phyloP scores from a whole-genome alignment of 1,284 basidiomycete species.

The Austroboletus novae-zelandiae region DNA sequence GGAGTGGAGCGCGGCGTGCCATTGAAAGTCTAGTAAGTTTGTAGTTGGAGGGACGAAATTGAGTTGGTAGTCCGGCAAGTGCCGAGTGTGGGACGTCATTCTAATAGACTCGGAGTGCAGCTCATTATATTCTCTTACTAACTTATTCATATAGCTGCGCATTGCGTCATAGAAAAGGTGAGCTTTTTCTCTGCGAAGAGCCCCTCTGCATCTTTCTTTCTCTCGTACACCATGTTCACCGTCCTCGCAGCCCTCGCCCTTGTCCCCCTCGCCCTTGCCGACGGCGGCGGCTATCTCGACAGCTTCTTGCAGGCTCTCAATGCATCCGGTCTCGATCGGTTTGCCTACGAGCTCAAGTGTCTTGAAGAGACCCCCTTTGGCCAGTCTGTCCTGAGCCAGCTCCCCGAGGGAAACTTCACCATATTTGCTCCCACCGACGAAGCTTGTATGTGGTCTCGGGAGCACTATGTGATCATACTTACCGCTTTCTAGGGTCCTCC shows the following conservation, averaged over 20 bases:
- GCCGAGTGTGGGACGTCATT: no score
- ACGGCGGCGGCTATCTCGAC: slow-evolving; percentile 25
- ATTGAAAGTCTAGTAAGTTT: slow-evolving; percentile 35
- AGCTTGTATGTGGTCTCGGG: slow-evolving; percentile 38
- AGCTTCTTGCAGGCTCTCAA: slow-evolving; percentile 36
- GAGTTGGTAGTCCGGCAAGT: no score
- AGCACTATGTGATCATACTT: neutral
- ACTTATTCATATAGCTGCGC: slow-evolving; percentile 19
- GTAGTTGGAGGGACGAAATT: neutral
- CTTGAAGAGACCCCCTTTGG: slow-evolving; percentile 46
- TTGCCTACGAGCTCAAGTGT: slow-evolving; percentile 34
- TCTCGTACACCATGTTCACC: slow-evolving; percentile 19
- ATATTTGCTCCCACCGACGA: slow-evolving; percentile 50
- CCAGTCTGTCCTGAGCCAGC: slow-evolving; percentile 39
- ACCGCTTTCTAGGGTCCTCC: slow-evolving; percentile 3
- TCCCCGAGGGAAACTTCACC: slow-evolving; percentile 40
- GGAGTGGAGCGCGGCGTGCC: slow-evolving; percentile 65
- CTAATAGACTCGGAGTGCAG: no score
- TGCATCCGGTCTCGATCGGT: slow-evolving; percentile 37
- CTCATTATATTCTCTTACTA: neutral
- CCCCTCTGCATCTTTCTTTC: neutral
- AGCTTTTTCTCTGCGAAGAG: neutral
- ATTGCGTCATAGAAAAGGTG: slow-evolving; percentile 31
- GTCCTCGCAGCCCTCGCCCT: slow-evolving; percentile 11
- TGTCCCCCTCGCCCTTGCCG: slow-evolving; percentile 13